Evolutionary conservation across 805 yeast genomes (phyloP).

Genomic region (Diddensiella caesifluorescens): DNA sequence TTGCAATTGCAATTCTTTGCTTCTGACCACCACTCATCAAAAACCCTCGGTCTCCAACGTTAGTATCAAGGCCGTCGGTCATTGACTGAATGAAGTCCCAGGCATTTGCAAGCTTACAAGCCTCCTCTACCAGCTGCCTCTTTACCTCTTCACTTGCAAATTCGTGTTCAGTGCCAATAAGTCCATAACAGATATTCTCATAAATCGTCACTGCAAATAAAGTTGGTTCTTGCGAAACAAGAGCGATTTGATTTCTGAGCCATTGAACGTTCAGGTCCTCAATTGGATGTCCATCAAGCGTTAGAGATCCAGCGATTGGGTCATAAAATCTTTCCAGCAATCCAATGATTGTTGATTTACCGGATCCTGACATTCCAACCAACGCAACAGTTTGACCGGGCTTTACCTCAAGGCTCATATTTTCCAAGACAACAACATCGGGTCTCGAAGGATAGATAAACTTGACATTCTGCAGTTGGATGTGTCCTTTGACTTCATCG

Average conservation of each 20-base stretch:
- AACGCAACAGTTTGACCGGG: constrained; percentile 90
- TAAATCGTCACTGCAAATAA: constrained; percentile 80
- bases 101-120: constrained; percentile 37
- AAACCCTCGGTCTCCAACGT: constrained; percentile 56
- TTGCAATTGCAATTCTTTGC: constrained; percentile 60
- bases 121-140: constrained; percentile 34
- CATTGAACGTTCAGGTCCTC: constrained; percentile 66
- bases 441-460: constrained; percentile 80
- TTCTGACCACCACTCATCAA: constrained; percentile 61
- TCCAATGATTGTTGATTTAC: constrained; percentile 85
- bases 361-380: constrained; percentile 95
- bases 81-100: constrained; percentile 45
- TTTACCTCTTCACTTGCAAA: constrained; percentile 35
- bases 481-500: constrained; percentile 49
- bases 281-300: constrained; percentile 82
- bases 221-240: constrained; percentile 96
- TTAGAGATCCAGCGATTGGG: constrained; percentile 63
- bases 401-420: constrained; percentile 72
- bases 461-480: constrained; percentile 73
- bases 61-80: constrained; percentile 78
- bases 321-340: constrained; percentile 86
- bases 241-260: constrained; percentile 70
- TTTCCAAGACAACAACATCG: constrained; percentile 72
- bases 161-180: constrained; percentile 67
- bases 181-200: constrained; percentile 85